Percentiles rank a stretch among this genome's conserved stretches.
These are phyloP conservation scores for Skeletonema menzelii DNA, from an alignment of 108 stramenopile species.

Conservation along the genomic window DNA sequence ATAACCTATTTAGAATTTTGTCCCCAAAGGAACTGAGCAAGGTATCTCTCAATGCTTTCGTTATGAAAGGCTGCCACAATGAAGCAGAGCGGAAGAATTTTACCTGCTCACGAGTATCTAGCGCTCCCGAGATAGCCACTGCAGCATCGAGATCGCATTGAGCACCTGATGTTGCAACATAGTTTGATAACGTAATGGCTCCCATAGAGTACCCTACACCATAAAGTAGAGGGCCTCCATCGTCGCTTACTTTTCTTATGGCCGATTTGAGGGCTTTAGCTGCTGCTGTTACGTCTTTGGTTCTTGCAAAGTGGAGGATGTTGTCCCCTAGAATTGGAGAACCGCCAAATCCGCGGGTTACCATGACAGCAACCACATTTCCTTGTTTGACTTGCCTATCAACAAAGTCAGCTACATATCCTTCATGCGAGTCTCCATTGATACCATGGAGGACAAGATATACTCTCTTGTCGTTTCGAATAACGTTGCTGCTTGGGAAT, in stretches of 20 bases:
- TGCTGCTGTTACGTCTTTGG: slow-evolving; percentile 68
- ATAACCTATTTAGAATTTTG: slow-evolving; percentile 49
- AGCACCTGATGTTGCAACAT: slow-evolving; percentile 67
- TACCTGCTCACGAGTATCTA: slow-evolving; percentile 72
- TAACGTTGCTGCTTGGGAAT: slow-evolving; percentile 55
- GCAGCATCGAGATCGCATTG: slow-evolving; percentile 69
- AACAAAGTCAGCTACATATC: slow-evolving; percentile 80
- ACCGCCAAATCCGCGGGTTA: slow-evolving; percentile 83
- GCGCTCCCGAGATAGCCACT: slow-evolving; percentile 67
- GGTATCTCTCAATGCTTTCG: slow-evolving; percentile 58
- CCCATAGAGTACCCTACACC: slow-evolving; percentile 85
- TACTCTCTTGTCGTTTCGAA: slow-evolving; percentile 60
- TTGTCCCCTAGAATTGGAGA: slow-evolving; percentile 67
- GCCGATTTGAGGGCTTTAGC: slow-evolving; percentile 59
- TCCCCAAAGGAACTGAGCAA: slow-evolving; percentile 66
- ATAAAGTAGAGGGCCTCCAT: slow-evolving; percentile 24
- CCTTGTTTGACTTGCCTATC: slow-evolving; percentile 50
- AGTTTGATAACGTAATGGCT: slow-evolving; percentile 83
- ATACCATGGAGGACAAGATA: slow-evolving; percentile 90
- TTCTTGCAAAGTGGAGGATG: slow-evolving; percentile 85
- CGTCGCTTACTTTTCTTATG: slow-evolving; percentile 11
- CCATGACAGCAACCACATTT: slow-evolving; percentile 69
- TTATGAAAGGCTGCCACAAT: slow-evolving; percentile 92
- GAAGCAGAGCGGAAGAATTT: slow-evolving; percentile 61
- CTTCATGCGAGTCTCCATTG: slow-evolving; percentile 83